Base-by-base conservation (phyloP, 164 flowering plant species). In the Magnolia sinica region DNA sequence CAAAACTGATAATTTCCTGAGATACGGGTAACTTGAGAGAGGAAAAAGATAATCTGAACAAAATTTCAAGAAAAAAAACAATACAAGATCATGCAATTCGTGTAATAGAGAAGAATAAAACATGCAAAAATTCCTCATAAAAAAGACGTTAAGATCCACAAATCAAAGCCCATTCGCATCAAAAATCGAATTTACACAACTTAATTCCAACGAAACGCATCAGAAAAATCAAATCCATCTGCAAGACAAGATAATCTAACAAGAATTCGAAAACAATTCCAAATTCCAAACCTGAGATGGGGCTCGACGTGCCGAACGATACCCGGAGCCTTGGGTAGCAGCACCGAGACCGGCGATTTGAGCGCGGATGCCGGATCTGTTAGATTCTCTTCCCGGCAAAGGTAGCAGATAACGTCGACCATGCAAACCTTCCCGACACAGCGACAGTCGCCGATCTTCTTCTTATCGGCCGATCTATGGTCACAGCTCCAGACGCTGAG, bases 361-460 rank as follows among this genome's bases (percentile, higher is more conserved):
- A 95, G 79, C 14, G 98, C 96, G 68, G 81, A 31, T 20, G 81
- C 72, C 20, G 96, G 97, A 29, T 88, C 84, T 45, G 59, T 37
- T 1, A 87, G 73, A 71, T 89, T 91, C 72, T 87, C 91, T 1
- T 89, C 91, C 70, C 73, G 71, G 58, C 86, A 87, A 64, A 96
- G 88, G 79, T 71, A 90, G 75, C 92, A 89, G 6, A 92, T 83
- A 18, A 96, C 79, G 78, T 96, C 96, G 24, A 89, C 98, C 91
- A 90, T 92, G 84, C 89, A 92, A 16, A 96, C 49, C 79, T 90
- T 96, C 19, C 98, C 99, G 2, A 91, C 83, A 64, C 99, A 96
- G 2, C 78, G 49, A 80, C 96, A 91, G 37, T 67, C 79, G 1
- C 23, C 80, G 20, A 58, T 74, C 24, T 2, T 65, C 50, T 49